These are phyloP conservation scores for Talaromyces piceae DNA, from an alignment of 2,329 filamentous ascomycete genomes.

Conservation along the genomic window DNA sequence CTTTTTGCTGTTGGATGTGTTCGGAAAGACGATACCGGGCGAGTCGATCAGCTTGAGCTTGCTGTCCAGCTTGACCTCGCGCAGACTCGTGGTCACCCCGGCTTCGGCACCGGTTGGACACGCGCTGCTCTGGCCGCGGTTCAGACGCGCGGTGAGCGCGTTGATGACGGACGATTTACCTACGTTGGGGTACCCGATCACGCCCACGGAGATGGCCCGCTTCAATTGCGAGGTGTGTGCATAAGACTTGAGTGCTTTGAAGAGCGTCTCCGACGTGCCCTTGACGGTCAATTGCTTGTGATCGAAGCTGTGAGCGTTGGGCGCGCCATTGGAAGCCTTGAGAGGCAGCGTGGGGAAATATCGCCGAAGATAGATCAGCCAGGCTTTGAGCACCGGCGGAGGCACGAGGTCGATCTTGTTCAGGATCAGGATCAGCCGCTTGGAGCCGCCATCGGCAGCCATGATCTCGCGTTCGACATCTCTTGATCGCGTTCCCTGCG, in stretches of 20 bases:
- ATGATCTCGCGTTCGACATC: conserved; percentile 87
- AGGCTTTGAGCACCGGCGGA: conserved; percentile 69
- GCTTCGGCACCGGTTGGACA: conserved; percentile 88
- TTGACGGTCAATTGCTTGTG: conserved; percentile 83
- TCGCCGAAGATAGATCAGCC: conserved; percentile 75
- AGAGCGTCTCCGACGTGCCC: conserved; percentile 74
- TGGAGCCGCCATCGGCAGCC: conserved; percentile 74
- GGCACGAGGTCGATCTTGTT: conserved; percentile 96
- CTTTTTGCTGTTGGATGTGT: conserved; percentile 44
- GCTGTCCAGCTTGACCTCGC: conserved; percentile 88
- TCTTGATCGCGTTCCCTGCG: conserved; percentile 80
- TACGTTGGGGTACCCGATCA: conserved; percentile 93
- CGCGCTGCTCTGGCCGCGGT: conserved; percentile 54
- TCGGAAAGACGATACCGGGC: conserved; percentile 89
- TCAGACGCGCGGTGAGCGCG: conserved; percentile 70
- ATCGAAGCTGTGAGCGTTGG: conserved; percentile 85
- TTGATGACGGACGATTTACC: conserved; percentile 97
- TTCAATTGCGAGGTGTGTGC: conserved; percentile 70
- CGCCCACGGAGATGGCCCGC: conserved; percentile 80
- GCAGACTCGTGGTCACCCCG: conserved; percentile 80
- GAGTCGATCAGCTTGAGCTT: conserved; percentile 91
- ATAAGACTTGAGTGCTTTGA: conserved; percentile 84
- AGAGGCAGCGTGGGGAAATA: conserved; percentile 90
- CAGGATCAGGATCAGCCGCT: conserved; percentile 81
- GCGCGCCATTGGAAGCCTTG: conserved; percentile 70